These are phyloP conservation scores for Zarea fungicola DNA, from an alignment of 2,329 filamentous ascomycete species.

Conservation along the genomic window DNA sequence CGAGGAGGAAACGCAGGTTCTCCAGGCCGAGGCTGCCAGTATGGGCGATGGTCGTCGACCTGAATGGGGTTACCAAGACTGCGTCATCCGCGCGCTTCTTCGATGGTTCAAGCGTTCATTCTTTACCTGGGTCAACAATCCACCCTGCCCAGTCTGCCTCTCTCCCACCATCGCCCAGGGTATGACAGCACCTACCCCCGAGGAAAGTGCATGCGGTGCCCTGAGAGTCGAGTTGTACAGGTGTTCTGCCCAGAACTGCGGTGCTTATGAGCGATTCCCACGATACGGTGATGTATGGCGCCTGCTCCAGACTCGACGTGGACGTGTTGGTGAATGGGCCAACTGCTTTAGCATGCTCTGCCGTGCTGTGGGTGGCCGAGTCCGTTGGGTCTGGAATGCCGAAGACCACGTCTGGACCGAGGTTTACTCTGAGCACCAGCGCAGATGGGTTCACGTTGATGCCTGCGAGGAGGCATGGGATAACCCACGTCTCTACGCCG, in stretches of 20 bases:
- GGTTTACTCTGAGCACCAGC: constrained; percentile 89
- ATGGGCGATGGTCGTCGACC: constrained; percentile 74
- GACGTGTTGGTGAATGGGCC: constrained; percentile 91
- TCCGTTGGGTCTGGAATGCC: constrained; percentile 97
- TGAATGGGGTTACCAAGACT: constrained; percentile 97
- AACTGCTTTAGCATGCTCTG: constrained; percentile 99
- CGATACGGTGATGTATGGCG: constrained; percentile 95
- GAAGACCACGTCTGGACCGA: constrained; percentile 99
- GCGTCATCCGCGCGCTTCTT: constrained; percentile 81
- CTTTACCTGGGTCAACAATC: constrained; percentile 96
- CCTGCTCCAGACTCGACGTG: constrained; percentile 76
- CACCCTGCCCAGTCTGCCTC: constrained; percentile 73
- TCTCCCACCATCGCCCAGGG: constrained; percentile 79
- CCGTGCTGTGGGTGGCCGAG: constrained; percentile 81
- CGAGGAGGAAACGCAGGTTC: constrained; percentile 85
- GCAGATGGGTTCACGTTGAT: constrained; percentile 95
- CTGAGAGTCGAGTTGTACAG: constrained; percentile 84
- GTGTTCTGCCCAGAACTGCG: constrained; percentile 72
- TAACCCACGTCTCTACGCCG: constrained; percentile 83
- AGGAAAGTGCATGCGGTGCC: constrained; percentile 85
- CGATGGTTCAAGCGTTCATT: constrained; percentile 93
- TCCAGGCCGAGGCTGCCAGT: constrained; percentile 82
- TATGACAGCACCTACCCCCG: constrained; percentile 77
- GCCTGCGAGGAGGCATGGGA: constrained; percentile 94
- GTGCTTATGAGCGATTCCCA: constrained; percentile 81